Base-by-base conservation (phyloP, 2,329 filamentous ascomycete genomes). In the Spiromastix sp. region DNA sequence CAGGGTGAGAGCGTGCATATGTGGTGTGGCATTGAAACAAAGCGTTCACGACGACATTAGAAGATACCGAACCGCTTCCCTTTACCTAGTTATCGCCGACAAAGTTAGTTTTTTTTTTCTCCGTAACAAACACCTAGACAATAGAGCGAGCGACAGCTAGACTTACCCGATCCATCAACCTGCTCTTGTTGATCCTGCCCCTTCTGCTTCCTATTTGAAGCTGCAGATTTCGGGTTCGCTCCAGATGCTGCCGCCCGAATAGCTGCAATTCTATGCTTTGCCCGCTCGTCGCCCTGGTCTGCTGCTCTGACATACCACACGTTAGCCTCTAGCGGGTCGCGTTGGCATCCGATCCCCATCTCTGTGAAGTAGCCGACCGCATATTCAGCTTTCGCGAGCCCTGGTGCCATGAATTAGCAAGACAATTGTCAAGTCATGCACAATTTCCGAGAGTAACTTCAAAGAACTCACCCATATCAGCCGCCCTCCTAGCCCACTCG, bases 241-340 rank as follows among this genome's bases (percentile, higher is more conserved):
- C 74, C 76, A 4, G 72, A 71, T 4, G 87, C 82, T 8, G 91
- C 89, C 6, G 83, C 81, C 42, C 82, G 76, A 42, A 98, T 98
- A 26, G 86, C 84, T 13, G 81, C 77, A 35, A 98, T 70, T 17
- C 91, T 76, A 51, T 91, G 81, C 57, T 81, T 89, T 33, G 91
- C 91, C 39, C 86, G 77, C 49, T 91, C 84, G 51, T 96, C 87
- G 30, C 89, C 91, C 32, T 85, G 76, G 47, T 94, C 89, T 11
- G 91, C 89, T 4, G 91, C 91, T 59, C 84, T 85, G 47, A 98
- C 89, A 56, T 98, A 98, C 89, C 87, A 96, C 20, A 94, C 84
- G 52, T 98, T 98, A 47, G 91, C 89, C 59, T 95, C 87, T 28
- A 98, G 72, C n/a, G 89, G 79, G 56, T 98, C 91, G 32, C 85